Conservation (phyloP, 2,329 filamentous ascomycete genomes). For the Camptophora hylomeconis region DNA sequence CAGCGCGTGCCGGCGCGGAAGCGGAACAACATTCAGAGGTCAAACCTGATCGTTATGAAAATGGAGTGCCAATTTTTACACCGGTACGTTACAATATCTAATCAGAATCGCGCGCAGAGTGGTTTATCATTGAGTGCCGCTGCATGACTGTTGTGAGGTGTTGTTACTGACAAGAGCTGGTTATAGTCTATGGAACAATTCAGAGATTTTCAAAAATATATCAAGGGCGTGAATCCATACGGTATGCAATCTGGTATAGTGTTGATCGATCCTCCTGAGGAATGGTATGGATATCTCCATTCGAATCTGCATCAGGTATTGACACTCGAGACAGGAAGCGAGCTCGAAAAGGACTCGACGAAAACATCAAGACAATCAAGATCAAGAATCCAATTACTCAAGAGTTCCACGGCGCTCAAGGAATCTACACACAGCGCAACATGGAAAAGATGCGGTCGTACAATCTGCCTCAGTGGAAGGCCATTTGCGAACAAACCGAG, state of each 20-base stretch:
- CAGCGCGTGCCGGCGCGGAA: slow-evolving; percentile 22
- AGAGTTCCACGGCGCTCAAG: slow-evolving; percentile 91
- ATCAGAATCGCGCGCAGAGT: neutral
- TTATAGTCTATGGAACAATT: slow-evolving; percentile 63
- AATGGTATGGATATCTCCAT: slow-evolving; percentile 55
- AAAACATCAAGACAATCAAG: slow-evolving; percentile 78
- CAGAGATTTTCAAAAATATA: slow-evolving; percentile 69
- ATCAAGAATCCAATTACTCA: slow-evolving; percentile 97
- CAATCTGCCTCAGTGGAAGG: slow-evolving; percentile 91
- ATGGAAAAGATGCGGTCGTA: slow-evolving; percentile 93
- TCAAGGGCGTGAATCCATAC: slow-evolving; percentile 80
- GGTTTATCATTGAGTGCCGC: too few relatives aligned
- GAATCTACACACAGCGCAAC: slow-evolving; percentile 93
- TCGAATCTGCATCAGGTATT: neutral
- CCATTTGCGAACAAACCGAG: slow-evolving; percentile 84
- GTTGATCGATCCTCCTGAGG: slow-evolving; percentile 83
- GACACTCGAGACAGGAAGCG: slow-evolving; percentile 11
- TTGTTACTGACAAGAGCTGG: slow-evolving; percentile 13
- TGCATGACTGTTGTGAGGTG: slow-evolving; percentile 1
- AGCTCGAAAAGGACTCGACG: slow-evolving; percentile 46
- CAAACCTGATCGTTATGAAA: slow-evolving; percentile 77
- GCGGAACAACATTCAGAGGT: slow-evolving; percentile 63
- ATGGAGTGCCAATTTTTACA: slow-evolving; percentile 76
- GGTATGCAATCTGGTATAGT: slow-evolving; percentile 97
- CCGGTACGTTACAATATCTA: slow-evolving; percentile 44